A percentile compares a stretch with the other conserved stretches of the same genome.
Conservation (phyloP, 495 filamentous ascomycete genomes). For the Beverwykella pulmonaria region DNA sequence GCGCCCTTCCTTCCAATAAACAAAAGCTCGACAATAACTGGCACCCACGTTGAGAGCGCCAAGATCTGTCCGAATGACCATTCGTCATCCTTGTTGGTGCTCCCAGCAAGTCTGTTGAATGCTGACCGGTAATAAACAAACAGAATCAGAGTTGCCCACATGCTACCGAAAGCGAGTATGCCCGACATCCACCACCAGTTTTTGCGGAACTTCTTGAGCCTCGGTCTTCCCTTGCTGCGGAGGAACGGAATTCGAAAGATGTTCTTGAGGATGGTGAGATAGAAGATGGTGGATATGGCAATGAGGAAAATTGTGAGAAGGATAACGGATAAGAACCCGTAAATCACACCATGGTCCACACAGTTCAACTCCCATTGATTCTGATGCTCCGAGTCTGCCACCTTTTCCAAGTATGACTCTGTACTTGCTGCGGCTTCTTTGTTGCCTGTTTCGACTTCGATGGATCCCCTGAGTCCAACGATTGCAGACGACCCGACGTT, state of each 20-base stretch:
- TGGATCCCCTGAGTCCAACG: no score
- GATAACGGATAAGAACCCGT: neutral
- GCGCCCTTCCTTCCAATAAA: neutral
- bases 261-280: neutral
- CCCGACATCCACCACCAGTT: neutral
- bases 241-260: neutral
- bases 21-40: constrained; percentile 1
- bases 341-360: neutral
- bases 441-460: no score
- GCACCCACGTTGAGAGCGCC: neutral
- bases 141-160: neutral
- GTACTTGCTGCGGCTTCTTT: no score
- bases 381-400: neutral
- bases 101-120: neutral
- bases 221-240: neutral
- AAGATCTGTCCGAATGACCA: constrained; percentile 12
- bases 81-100: constrained; percentile 4
- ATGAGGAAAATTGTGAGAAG: neutral
- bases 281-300: neutral
- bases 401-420: no score
- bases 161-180: neutral
- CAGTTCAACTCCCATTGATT: neutral
- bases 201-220: neutral
- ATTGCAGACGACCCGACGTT: neutral
- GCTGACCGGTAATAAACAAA: neutral